Conservation (phyloP, 305 asterid genomes). For the Petunia hybrid region DNA sequence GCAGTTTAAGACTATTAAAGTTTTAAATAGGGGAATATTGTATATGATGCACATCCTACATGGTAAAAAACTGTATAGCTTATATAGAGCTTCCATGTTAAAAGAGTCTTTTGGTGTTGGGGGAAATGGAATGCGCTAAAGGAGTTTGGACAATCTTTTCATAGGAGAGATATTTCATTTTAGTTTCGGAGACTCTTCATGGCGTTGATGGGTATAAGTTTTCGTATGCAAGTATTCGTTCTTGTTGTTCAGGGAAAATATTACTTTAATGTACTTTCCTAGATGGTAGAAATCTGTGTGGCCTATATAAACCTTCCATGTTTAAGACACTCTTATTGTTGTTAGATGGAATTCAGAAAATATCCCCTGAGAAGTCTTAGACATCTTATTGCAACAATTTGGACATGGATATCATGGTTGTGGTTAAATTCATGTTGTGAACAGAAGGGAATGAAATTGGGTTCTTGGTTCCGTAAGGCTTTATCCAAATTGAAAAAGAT, state of each 20-base stretch:
- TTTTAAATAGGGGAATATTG: not conserved
- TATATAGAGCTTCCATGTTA: not conserved
- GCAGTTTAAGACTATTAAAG: not conserved
- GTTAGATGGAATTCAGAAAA: not conserved
- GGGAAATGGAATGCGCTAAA: not conserved
- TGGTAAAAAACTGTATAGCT: not conserved
- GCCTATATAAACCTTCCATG: not conserved
- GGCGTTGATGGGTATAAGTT: not conserved
- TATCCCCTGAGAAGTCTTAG: not conserved
- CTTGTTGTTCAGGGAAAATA: not conserved
- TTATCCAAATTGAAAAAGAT: not conserved
- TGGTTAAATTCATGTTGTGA: not conserved
- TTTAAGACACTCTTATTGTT: slow-evolving; percentile 25
- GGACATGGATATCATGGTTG: not conserved
- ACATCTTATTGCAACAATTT: slow-evolving; percentile 2
- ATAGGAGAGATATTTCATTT: not conserved
- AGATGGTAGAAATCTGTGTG: not conserved
- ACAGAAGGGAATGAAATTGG: not conserved
- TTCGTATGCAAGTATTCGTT: not conserved
- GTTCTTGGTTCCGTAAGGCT: not conserved
- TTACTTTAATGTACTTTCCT: not conserved
- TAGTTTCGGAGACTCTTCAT: not conserved
- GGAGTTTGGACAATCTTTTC: not conserved
- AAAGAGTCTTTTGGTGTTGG: not conserved
- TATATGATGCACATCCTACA: not conserved